Conservation (phyloP, 306 rosid species). For the Boehmeria nivea region DNA sequence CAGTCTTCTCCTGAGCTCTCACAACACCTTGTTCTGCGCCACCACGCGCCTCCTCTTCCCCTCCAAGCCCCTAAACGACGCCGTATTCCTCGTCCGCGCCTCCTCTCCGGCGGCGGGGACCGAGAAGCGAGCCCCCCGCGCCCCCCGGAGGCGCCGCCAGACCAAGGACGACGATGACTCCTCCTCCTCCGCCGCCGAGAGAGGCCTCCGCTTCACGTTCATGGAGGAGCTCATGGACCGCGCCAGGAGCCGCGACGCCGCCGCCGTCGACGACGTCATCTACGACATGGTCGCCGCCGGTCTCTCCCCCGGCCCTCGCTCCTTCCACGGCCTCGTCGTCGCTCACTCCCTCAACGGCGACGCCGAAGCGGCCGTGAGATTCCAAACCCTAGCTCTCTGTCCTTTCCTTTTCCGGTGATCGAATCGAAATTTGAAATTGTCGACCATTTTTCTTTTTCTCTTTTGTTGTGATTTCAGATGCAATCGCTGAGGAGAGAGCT, state of each 20-base stretch:
- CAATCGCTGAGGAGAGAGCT: constrained; percentile 75
- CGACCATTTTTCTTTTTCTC: not conserved
- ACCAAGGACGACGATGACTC: constrained; percentile 36
- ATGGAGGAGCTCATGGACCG: constrained; percentile 96
- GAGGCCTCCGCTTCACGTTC: constrained; percentile 70
- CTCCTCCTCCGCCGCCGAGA: constrained; percentile 47
- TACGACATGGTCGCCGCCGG: constrained; percentile 97
- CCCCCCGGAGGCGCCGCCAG: constrained; percentile 48
- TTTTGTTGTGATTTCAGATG: constrained; percentile 61
- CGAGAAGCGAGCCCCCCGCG: constrained; percentile 52
- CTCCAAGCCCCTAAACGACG: constrained; percentile 13
- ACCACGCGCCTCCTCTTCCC: constrained; percentile 20
- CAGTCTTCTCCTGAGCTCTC: constrained; percentile 17
- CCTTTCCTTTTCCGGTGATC: not conserved
- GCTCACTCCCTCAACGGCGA: constrained; percentile 68
- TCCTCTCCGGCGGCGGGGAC: constrained; percentile 47
- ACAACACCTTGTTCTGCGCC: constrained; percentile 28
- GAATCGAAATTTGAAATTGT: not conserved
- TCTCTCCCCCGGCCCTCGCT: constrained; percentile 82
- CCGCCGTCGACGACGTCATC: constrained; percentile 63
- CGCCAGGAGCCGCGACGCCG: constrained; percentile 59
- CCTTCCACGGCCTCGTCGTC: constrained; percentile 81
- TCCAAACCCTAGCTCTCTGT: not conserved
- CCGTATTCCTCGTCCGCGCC: constrained; percentile 31
- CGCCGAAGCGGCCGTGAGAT: constrained; percentile 65